Base-by-base conservation (phyloP, 176 grass and related monocot species). In the Oropetium thomaeum region DNA sequence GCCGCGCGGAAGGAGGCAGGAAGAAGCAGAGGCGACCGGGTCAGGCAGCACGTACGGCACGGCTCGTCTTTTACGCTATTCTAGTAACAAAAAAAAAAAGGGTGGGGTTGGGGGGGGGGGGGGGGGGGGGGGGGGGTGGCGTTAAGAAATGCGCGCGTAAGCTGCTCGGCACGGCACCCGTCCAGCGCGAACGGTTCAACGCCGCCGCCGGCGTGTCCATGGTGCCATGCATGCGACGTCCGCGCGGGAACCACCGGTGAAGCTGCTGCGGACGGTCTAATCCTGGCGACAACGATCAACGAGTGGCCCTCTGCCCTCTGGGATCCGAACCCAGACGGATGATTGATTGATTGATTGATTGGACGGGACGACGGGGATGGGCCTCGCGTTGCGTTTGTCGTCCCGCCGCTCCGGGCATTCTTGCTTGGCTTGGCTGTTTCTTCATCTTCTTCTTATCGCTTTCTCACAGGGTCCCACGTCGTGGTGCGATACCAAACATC, bases 151-250 rank as follows among this genome's bases (percentile, higher is more conserved):
- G 3, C 33, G n/a, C 7, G 32, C 69, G 47, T n/a, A 54, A 29
- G 69, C 20, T 9, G 33, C 49, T 73, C 51, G 17, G 4, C 45
- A 19, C 16, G n/a, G n/a, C n/a, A 47, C 44, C 10, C 8, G 41
- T n/a, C n/a, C n/a, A n/a, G n/a, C n/a, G n/a, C 3, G 77, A 70
- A 80, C 22, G 67, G 43, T 71, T 71, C 78, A 71, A 71, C 30
- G 67, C 30, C 31, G 77, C 19, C 17, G 77, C 23, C 38, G 52
- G 17, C 54, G 78, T 62, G n/a, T 53, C 35, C 19, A 39, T 23
- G 39, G 55, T 47, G 61, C 45, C 45, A 14, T 78, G 75, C 62
- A 27, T 41, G 43, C 28, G 17, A 39, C 1, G 60, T 13, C 31
- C n/a, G n/a, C n/a, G n/a, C n/a, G n/a, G 35, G 71, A 74, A 58